These are phyloP conservation scores for Aspergillus incahuasiensis DNA, from an alignment of 495 filamentous ascomycete species.

Conservation along the genomic window DNA sequence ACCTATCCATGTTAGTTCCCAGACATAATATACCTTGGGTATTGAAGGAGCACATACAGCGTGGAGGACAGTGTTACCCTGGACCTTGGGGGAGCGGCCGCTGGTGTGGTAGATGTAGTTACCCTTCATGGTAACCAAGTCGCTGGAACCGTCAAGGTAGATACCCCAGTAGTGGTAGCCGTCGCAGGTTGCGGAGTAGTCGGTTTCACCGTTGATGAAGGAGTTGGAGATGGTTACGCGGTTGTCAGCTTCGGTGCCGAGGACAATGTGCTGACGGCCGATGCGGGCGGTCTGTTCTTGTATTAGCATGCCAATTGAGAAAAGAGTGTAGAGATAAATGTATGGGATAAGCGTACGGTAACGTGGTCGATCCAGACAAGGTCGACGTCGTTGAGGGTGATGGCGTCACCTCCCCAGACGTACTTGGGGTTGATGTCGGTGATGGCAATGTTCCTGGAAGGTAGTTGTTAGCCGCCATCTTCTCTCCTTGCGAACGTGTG, in stretches of 20 bases:
- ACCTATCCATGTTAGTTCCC: slow-evolving; percentile 24
- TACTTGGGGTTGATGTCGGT: slow-evolving; percentile 47
- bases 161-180: slow-evolving; percentile 46
- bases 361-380: slow-evolving; percentile 49
- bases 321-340: too few relatives aligned
- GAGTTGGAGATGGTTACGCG: slow-evolving; percentile 45
- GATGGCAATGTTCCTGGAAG: slow-evolving; percentile 38
- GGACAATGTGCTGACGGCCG: slow-evolving; percentile 43
- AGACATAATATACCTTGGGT: neutral
- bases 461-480: neutral
- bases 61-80: slow-evolving; percentile 40
- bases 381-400: slow-evolving; percentile 39
- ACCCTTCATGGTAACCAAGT: slow-evolving; percentile 42
- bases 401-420: slow-evolving; percentile 48
- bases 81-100: slow-evolving; percentile 40
- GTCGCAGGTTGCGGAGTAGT: slow-evolving; percentile 42
- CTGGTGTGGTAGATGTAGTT: slow-evolving; percentile 46
- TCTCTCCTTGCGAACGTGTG: too few relatives aligned
- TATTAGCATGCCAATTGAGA: too few relatives aligned
- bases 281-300: slow-evolving; percentile 35
- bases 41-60: slow-evolving; percentile 22
- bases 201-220: slow-evolving; percentile 38
- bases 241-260: slow-evolving; percentile 36
- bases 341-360: slow-evolving; percentile 26
- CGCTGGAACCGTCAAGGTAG: slow-evolving; percentile 37